Evolutionary conservation across 192 early-diverging fungal species (phyloP).

Genomic region (Backusella tarrabulga): DNA sequence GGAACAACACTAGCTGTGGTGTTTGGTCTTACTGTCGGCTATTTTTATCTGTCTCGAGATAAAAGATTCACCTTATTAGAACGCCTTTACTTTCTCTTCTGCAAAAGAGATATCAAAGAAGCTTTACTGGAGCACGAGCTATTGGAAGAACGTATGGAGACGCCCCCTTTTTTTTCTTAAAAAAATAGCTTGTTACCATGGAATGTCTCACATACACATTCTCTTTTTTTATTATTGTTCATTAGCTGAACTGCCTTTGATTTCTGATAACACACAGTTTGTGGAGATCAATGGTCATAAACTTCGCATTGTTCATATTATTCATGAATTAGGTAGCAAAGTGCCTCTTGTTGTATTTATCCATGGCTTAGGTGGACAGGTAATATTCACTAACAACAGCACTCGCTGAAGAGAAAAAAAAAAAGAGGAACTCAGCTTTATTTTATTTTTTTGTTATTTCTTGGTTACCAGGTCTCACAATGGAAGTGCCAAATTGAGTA

Average conservation of each 20-base stretch:
- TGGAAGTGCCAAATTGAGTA: constrained; percentile 57
- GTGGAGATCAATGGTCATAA: constrained; percentile 46
- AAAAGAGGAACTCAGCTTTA: not conserved
- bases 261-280: constrained; percentile 43
- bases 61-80: not conserved
- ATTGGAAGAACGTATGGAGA: constrained; percentile 11
- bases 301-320: constrained; percentile 53
- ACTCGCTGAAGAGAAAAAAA: not conserved
- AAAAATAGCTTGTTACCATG: not conserved
- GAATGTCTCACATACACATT: not conserved
- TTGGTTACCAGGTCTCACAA: constrained; percentile 43
- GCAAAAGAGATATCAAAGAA: constrained; percentile 12
- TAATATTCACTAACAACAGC: constrained; percentile 12
- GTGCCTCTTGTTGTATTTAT: constrained; percentile 57
- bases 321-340: constrained; percentile 49
- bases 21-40: not conserved
- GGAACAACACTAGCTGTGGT: not conserved
- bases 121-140: constrained; percentile 9
- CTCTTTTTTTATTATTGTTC: not conserved
- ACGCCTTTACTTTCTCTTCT: constrained; percentile 6
- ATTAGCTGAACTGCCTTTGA: constrained; percentile 31
- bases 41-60: constrained; percentile 2
- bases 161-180: too few species aligned
- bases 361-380: constrained; percentile 60
- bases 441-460: constrained; percentile 7